A percentile compares a stretch with the other conserved stretches of the same genome.
phyloP scores from a whole-genome alignment of 176 grass and related monocot genomes.

The Elaeis guineensis region DNA sequence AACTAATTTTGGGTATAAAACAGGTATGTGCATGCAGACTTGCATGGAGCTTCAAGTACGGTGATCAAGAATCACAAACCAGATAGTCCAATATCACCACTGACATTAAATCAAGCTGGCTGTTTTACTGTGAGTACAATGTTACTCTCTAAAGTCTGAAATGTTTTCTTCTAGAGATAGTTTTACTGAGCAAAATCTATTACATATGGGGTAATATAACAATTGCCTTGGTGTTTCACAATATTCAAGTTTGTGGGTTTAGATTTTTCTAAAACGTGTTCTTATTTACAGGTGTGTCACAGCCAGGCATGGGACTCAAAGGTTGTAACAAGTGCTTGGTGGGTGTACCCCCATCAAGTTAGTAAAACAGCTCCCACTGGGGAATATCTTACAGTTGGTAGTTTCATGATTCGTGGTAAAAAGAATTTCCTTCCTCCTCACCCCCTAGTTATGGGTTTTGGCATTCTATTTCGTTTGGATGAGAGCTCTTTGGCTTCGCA shows the following conservation, averaged over 20 bases:
- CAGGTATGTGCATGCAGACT: constrained; percentile 86
- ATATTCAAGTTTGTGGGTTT: too few species aligned
- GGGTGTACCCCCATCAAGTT: constrained; percentile 96
- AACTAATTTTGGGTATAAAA: constrained; percentile 19
- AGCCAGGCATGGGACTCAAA: constrained; percentile 97
- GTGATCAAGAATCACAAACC: constrained; percentile 92
- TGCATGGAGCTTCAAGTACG: constrained; percentile 96
- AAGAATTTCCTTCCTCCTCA: constrained; percentile 89
- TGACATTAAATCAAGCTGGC: constrained; percentile 94
- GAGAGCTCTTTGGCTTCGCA: constrained; percentile 87
- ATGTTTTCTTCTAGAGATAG: too few species aligned
- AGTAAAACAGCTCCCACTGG: constrained; percentile 96
- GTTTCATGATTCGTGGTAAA: constrained; percentile 97
- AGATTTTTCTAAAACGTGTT: neutral
- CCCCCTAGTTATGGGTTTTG: constrained; percentile 94
- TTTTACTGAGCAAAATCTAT: too few species aligned
- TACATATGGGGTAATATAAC: too few species aligned
- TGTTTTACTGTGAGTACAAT: constrained; percentile 74
- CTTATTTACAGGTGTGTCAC: constrained; percentile 69
- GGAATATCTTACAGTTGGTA: constrained; percentile 95
- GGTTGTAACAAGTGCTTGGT: constrained; percentile 97
- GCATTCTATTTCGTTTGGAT: constrained; percentile 86
- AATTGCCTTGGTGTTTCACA: too few species aligned
- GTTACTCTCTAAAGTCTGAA: too few species aligned
- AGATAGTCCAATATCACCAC: constrained; percentile 70